Evolutionary conservation across 805 yeast species (phyloP).

Genomic region (Lachancea meyersii): DNA sequence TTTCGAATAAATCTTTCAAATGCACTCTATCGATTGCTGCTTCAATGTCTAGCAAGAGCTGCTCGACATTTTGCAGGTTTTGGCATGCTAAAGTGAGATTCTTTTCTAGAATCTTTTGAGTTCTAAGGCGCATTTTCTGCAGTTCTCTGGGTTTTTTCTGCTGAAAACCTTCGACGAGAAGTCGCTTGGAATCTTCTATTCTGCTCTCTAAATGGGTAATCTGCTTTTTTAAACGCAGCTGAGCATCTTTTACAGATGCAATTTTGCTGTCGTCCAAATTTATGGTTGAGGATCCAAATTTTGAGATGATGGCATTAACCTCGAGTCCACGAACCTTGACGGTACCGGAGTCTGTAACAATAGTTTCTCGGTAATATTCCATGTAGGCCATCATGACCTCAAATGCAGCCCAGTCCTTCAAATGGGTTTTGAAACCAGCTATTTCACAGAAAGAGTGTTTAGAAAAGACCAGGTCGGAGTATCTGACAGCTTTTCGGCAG

Average conservation of each 20-base stretch:
- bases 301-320: conserved; percentile 16
- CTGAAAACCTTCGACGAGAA: conserved; percentile 20
- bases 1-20: conserved; percentile 34
- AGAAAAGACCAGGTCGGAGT: conserved; percentile 22
- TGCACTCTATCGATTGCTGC: conserved; percentile 38
- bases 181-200: conserved; percentile 15
- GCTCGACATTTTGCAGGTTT: conserved; percentile 35
- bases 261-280: conserved; percentile 34
- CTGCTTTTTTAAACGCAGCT: conserved; percentile 16
- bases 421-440: conserved; percentile 9
- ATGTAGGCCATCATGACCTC: conserved; percentile 20
- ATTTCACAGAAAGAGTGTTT: conserved; percentile 15
- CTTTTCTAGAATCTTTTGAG: conserved; percentile 34
- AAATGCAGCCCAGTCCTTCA: conserved; percentile 12
- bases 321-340: conserved; percentile 20
- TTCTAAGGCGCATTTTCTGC: conserved; percentile 32
- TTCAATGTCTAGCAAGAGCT: conserved; percentile 38
- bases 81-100: conserved; percentile 31
- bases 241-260: conserved; percentile 30
- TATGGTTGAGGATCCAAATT: conserved; percentile 15
- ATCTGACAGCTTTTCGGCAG: conserved; percentile 14
- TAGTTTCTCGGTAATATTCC: conserved; percentile 13
- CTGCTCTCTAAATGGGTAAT: conserved; percentile 20
- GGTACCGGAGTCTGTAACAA: conserved; percentile 12
- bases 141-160: conserved; percentile 21